A percentile compares a stretch with the other conserved stretches of the same genome.
These are phyloP conservation scores for Yamadazyma sp. DNA, from an alignment of 805 yeast species.

Conservation along the genomic window DNA sequence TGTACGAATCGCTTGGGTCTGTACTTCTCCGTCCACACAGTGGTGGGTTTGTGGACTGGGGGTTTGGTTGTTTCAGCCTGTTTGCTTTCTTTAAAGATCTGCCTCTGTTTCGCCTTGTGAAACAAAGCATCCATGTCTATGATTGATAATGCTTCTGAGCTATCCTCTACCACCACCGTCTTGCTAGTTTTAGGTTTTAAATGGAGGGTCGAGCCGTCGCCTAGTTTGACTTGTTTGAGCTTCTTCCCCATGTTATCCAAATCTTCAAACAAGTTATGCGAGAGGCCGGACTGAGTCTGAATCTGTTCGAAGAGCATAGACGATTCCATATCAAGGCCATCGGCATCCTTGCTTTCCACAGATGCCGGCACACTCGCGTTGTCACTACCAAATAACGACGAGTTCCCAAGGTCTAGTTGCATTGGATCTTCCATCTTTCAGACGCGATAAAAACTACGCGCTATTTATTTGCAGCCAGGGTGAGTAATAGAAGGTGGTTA, in stretches of 20 bases:
- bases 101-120: slow-evolving; percentile 20
- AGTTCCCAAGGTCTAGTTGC: slow-evolving; percentile 4
- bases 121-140: slow-evolving; percentile 22
- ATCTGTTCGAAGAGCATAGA: slow-evolving; percentile 1
- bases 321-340: slow-evolving; percentile 1
- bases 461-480: slow-evolving; percentile 2
- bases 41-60: slow-evolving; percentile 10
- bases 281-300: background rate
- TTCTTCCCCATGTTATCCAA: slow-evolving; percentile 2
- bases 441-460: slow-evolving; percentile 8
- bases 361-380: background rate
- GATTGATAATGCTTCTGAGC: slow-evolving; percentile 13
- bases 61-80: slow-evolving; percentile 5
- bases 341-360: background rate
- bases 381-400: slow-evolving; percentile 3
- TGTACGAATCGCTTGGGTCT: slow-evolving; percentile 34
- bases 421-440: slow-evolving; percentile 9
- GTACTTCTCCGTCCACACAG: slow-evolving; percentile 43
- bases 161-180: slow-evolving; percentile 1
- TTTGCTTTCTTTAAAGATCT: slow-evolving; percentile 18
- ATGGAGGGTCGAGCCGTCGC: slow-evolving; percentile 19
- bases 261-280: background rate
- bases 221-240: slow-evolving; percentile 19
- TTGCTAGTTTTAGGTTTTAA: slow-evolving; percentile 14
- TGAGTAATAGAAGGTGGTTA: too few relatives aligned